These are phyloP conservation scores for Gyrodon lividus DNA, from an alignment of 768 basidiomycete species.

Conservation along the genomic window DNA sequence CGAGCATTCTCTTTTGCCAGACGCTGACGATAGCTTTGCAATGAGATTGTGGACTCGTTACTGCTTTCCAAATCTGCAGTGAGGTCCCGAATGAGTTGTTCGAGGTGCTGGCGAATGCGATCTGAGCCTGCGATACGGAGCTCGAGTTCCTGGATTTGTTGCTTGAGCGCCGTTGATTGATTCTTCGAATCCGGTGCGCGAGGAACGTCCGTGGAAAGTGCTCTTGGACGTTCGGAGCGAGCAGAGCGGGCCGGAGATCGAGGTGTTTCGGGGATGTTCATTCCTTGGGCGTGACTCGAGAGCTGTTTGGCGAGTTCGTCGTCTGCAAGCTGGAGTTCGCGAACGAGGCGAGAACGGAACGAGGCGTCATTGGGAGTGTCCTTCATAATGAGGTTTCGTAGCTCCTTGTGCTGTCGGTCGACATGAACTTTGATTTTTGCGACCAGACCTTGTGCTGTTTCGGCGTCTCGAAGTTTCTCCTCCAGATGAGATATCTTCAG, in stretches of 20 bases:
- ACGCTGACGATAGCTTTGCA: conserved; percentile 56
- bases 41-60: conserved; percentile 63
- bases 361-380: conserved; percentile 56
- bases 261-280: conserved; percentile 33
- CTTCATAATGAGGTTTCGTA: conserved; percentile 61
- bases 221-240: conserved; percentile 29
- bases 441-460: conserved; percentile 47
- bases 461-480: conserved; percentile 55
- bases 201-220: conserved; percentile 13
- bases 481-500: conserved; percentile 61
- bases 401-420: conserved; percentile 68
- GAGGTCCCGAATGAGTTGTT: conserved; percentile 56
- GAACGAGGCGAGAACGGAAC: conserved; percentile 61
- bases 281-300: conserved; percentile 2
- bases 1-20: conserved; percentile 56
- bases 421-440: conserved; percentile 60
- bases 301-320: conserved; percentile 33
- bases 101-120: conserved; percentile 63
- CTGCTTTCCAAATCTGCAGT: conserved; percentile 60
- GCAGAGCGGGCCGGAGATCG: conserved; percentile 40
- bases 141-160: conserved; percentile 67
- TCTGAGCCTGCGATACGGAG: conserved; percentile 68
- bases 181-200: conserved; percentile 36
- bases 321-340: conserved; percentile 62
- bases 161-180: conserved; percentile 51